Evolutionary conservation across 371 early-diverging fungal genomes (phyloP).

Genomic region (Mortierella sp.): DNA sequence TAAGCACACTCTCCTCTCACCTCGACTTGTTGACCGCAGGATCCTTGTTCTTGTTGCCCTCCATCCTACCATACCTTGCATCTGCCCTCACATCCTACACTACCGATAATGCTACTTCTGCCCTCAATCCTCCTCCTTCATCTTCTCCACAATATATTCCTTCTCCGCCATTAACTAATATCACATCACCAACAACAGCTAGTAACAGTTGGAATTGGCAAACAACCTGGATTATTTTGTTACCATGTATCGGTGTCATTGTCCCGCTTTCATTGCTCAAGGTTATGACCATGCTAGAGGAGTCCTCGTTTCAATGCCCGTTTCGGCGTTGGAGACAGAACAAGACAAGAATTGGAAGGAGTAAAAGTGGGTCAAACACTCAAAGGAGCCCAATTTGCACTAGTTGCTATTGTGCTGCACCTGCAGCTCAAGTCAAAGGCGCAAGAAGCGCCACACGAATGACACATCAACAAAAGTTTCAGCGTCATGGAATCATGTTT

Average conservation of each 20-base stretch:
- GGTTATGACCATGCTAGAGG: slow-evolving; percentile 27
- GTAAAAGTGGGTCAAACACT: background rate
- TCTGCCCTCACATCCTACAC: slow-evolving; percentile 31
- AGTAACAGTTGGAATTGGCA: slow-evolving; percentile 14
- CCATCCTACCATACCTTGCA: slow-evolving; percentile 37
- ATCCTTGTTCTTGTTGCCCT: slow-evolving; percentile 38
- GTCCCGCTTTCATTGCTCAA: slow-evolving; percentile 33
- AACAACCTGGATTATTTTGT: slow-evolving; percentile 19
- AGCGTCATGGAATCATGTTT: slow-evolving; percentile 6
- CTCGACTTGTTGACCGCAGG: slow-evolving; percentile 42
- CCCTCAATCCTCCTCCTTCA: background rate
- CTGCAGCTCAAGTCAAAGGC: background rate
- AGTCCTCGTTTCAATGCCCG: slow-evolving; percentile 7
- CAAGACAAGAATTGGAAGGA: background rate
- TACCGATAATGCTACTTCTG: background rate
- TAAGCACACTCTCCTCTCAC: slow-evolving; percentile 19
- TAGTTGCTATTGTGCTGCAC: background rate
- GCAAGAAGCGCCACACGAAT: background rate
- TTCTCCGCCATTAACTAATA: background rate
- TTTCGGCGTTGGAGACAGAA: slow-evolving; percentile 14
- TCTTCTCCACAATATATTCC: background rate
- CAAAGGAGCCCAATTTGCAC: slow-evolving; percentile 3
- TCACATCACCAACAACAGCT: background rate
- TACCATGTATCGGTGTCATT: slow-evolving; percentile 40
- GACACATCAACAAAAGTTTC: background rate